Percentiles rank a stretch among this genome's conserved stretches.
These are phyloP conservation scores for Clavaria fumosa DNA, from an alignment of 768 basidiomycete species.

Conservation along the genomic window DNA sequence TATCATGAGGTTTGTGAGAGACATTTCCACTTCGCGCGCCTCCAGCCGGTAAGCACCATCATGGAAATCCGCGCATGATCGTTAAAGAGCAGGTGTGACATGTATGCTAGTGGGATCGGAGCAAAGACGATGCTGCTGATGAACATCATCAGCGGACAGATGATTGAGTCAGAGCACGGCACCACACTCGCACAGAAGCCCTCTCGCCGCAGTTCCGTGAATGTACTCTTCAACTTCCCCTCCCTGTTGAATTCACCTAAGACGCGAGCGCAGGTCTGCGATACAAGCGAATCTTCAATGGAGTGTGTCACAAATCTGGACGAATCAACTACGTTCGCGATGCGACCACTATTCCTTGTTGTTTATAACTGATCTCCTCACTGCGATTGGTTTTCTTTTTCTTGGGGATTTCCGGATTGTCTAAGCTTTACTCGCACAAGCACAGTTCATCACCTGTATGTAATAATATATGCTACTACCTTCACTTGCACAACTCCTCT, in stretches of 20 bases:
- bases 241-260: neutral
- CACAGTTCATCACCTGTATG: too few relatives aligned
- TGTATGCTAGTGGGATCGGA: neutral
- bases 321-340: neutral
- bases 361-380: neutral
- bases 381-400: constrained; percentile 3
- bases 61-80: neutral
- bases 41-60: neutral
- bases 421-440: too few relatives aligned
- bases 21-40: neutral
- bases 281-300: neutral
- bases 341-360: neutral
- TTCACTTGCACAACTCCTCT: too few relatives aligned
- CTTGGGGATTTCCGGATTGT: constrained; percentile 3
- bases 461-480: too few relatives aligned
- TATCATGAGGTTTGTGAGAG: neutral
- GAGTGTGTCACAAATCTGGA: neutral
- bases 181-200: neutral
- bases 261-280: neutral
- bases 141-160: neutral
- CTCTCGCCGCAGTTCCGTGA: neutral
- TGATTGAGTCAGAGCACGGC: neutral
- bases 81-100: neutral
- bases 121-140: neutral
- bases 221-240: neutral